Evolutionary conservation across 78 protist species (phyloP).

Genomic region (Paratrimastix pyriformis): DNA sequence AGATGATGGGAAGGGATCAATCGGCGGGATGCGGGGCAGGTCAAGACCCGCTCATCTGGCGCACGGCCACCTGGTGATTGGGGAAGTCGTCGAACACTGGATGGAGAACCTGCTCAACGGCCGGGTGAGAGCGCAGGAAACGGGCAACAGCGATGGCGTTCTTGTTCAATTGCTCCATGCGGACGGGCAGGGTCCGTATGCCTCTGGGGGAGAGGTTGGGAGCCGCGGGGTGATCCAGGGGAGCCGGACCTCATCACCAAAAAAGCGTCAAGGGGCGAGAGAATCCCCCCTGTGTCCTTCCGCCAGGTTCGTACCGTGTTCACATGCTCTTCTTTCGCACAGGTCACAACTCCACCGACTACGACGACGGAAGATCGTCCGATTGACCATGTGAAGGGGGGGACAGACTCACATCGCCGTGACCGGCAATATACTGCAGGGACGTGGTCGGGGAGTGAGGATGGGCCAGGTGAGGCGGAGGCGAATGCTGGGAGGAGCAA

Average conservation of each 20-base stretch:
- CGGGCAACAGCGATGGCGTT: constrained; percentile 11
- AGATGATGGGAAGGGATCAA: constrained; percentile 49
- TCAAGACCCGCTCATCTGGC: constrained; percentile 48
- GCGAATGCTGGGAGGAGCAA: no score
- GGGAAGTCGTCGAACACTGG: constrained; percentile 75
- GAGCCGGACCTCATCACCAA: no score
- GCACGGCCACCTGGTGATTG: constrained; percentile 51
- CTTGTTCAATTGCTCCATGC: constrained; percentile 48
- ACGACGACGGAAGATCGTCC: no score
- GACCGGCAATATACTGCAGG: constrained; percentile 82
- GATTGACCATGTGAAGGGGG: no score
- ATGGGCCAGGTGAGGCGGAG: no score
- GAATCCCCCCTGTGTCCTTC: constrained; percentile 58
- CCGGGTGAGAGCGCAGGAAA: constrained; percentile 2
- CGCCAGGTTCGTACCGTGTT: constrained; percentile 46
- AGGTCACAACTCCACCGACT: constrained; percentile 60
- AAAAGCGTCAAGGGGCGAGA: constrained; percentile 76
- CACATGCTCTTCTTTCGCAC: constrained; percentile 36
- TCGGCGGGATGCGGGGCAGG: not conserved
- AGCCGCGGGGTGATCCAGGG: no score
- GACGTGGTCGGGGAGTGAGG: no score
- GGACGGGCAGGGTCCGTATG: constrained; percentile 62
- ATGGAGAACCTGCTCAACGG: constrained; percentile 63
- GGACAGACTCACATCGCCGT: constrained; percentile 76
- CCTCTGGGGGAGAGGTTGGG: no score